Conservation (phyloP, 164 flowering plant genomes). For the Liriodendron chinense region DNA sequence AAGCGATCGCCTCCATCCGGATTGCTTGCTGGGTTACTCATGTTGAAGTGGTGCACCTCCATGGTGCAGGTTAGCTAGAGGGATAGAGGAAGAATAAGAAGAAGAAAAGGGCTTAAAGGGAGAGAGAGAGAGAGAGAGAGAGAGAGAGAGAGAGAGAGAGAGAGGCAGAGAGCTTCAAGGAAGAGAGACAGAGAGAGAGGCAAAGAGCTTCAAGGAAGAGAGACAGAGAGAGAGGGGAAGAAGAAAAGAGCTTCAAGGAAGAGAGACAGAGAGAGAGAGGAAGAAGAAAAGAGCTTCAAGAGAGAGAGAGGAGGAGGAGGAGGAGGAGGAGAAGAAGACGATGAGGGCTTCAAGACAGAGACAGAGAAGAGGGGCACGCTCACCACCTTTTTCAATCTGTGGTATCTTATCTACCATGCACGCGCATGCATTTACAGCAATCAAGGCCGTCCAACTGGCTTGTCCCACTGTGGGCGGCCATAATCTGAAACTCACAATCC, state of each 20-base stretch:
- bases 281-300: neutral
- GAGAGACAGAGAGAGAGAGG: neutral
- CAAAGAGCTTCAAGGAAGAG: neutral
- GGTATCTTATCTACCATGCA: neutral
- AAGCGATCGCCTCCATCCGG: slow-evolving; percentile 47
- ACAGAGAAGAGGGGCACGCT: neutral
- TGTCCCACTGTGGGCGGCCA: neutral
- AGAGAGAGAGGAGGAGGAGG: no score
- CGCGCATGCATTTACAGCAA: neutral
- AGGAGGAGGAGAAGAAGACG: neutral
- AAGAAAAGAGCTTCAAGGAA: no score
- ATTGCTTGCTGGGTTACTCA: slow-evolving; percentile 10
- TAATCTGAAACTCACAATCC: neutral
- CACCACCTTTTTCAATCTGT: neutral
- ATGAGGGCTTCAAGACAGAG: neutral
- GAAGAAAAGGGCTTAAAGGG: neutral
- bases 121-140: neutral
- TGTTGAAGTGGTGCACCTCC: slow-evolving; percentile 44
- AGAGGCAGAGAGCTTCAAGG: no score
- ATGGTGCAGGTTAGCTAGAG: slow-evolving; percentile 21
- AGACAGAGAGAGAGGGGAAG: neutral
- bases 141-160: neutral
- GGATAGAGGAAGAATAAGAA: neutral
- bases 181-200: no score
- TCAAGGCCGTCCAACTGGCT: neutral